Percentiles rank a stretch among this genome's conserved stretches.
Conservation (phyloP, 345 rosid genomes). For the Excoecaria agallocha region DNA sequence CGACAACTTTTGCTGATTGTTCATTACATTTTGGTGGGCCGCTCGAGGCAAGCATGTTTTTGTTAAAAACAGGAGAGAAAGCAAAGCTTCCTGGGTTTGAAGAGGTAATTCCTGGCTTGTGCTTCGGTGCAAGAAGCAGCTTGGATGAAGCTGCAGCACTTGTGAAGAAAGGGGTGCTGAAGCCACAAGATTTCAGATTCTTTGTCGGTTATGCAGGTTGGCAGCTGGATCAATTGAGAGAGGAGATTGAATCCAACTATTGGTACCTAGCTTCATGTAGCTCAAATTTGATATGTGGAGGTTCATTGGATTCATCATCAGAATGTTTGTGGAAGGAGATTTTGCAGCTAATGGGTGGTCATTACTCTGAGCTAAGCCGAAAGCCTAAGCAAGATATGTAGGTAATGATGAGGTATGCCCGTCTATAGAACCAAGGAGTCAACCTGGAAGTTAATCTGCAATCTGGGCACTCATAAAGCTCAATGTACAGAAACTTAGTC, state of each 20-base stretch:
- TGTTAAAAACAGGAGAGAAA: conserved; percentile 52
- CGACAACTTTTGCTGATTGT: conserved; percentile 77
- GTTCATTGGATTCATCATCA: conserved; percentile 39
- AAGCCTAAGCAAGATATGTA: conserved; percentile 82
- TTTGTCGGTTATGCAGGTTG: conserved; percentile 91
- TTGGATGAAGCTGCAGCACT: conserved; percentile 79
- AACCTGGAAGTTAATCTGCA: conserved; percentile 18
- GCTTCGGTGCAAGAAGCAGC: conserved; percentile 72
- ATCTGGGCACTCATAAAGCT: conserved; percentile 25
- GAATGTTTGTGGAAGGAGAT: conserved; percentile 86
- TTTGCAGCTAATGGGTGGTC: conserved; percentile 89
- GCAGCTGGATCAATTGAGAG: conserved; percentile 87
- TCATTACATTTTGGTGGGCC: conserved; percentile 88
- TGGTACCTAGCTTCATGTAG: conserved; percentile 93
- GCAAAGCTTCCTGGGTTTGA: conserved; percentile 63
- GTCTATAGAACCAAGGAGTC: conserved; percentile 7
- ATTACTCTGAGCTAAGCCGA: conserved; percentile 79
- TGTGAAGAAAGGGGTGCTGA: conserved; percentile 70
- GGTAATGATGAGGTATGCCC: conserved; percentile 8
- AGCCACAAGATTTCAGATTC: conserved; percentile 80
- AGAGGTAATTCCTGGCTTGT: conserved; percentile 77
- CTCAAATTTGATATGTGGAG: conserved; percentile 61
- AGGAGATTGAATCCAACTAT: conserved; percentile 73
- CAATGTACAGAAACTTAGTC: conserved; percentile 57
- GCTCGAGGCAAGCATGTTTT: conserved; percentile 80